Base-by-base conservation (phyloP, 192 early-diverging fungal genomes). In the Phycomyces nitens region DNA sequence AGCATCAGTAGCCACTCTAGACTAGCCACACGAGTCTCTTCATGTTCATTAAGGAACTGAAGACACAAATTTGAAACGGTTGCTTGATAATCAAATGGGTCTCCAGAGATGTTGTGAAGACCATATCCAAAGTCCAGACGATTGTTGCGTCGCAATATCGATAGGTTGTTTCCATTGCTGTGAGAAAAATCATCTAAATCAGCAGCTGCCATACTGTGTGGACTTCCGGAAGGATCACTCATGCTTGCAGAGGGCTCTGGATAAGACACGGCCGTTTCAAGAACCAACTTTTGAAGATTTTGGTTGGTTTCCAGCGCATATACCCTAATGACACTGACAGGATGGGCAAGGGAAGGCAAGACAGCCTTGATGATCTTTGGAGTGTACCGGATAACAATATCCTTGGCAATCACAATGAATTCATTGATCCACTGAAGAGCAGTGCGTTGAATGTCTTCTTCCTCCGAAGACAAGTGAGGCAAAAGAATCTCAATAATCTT, bases 1-100 rank as follows among this genome's bases (percentile, higher is more conserved):
- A 99, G 73, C 87, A 98, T 94, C n/a, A 95, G 69, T 11, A 99
- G 77, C 98, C 98, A 99, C 38, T 96, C 94, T 70, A 99, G 77
- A 34, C 91, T 89, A 0, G 93, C 91, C 3, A 95, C 83, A 34
- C 96, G 81, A 0, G 98, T 96, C 59, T 95, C 92, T 71, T 98
- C 96, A 58, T 92, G 88, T 58, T 93, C 90, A 71, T 97, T 91
- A 60, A 86, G 75, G 57, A 91, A 89, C 60, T 91, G 89, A 12
- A 81, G 66, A 43, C 89, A 89, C 5, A 99, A 58, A 0, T 90
- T 84, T 23, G 86, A 85, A 7, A 98, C 89, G 0, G 93, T 92
- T 1, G 83, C 74, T 40, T 87, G 85, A 56, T 92, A 89, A 77
- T 98, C 94, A 75, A 98, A 93, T 11, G 88, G 84, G 74, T 91